Evolutionary conservation across 805 yeast genomes (phyloP).

Genomic region (Candida incommunis): DNA sequence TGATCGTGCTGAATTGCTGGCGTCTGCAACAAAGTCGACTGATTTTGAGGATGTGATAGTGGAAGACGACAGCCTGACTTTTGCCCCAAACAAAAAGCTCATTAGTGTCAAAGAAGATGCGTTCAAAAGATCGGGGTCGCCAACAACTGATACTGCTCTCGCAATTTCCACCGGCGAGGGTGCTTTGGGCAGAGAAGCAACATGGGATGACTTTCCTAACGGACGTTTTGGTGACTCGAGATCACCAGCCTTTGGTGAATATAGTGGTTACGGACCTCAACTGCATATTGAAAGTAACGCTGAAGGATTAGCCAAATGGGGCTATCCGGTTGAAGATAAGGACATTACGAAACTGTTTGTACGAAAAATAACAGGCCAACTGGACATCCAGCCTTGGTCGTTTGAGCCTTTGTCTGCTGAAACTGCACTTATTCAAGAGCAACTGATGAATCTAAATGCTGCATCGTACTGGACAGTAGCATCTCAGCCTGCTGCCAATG

Average conservation of each 20-base stretch:
- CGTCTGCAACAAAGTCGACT: not conserved
- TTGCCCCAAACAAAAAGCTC: not conserved
- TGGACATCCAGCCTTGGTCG: conserved; percentile 82
- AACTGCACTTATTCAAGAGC: conserved; percentile 85
- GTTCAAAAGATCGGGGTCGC: not conserved
- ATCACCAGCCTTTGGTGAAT: conserved; percentile 95
- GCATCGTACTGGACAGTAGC: conserved; percentile 75
- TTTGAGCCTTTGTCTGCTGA: conserved; percentile 78
- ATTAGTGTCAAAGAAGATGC: not conserved
- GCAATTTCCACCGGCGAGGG: not conserved
- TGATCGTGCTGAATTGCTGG: not conserved
- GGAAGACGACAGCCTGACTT: not conserved
- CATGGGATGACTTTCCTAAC: conserved; percentile 96
- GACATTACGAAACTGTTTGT: conserved; percentile 60
- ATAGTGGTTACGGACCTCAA: conserved; percentile 92
- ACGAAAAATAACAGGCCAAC: conserved; percentile 58
- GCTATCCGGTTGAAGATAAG: conserved; percentile 42
- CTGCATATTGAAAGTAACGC: conserved; percentile 52
- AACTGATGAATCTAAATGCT: conserved; percentile 63
- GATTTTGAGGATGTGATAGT: not conserved
- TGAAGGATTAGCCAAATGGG: conserved; percentile 67
- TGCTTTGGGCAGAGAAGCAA: conserved; percentile 30
- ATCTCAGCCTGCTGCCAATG: conserved; percentile 91
- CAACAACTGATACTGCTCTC: not conserved
- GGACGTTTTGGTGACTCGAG: conserved; percentile 92